Base-by-base conservation (phyloP, 148 eudicot species). In the Vaccinium myrtillus region DNA sequence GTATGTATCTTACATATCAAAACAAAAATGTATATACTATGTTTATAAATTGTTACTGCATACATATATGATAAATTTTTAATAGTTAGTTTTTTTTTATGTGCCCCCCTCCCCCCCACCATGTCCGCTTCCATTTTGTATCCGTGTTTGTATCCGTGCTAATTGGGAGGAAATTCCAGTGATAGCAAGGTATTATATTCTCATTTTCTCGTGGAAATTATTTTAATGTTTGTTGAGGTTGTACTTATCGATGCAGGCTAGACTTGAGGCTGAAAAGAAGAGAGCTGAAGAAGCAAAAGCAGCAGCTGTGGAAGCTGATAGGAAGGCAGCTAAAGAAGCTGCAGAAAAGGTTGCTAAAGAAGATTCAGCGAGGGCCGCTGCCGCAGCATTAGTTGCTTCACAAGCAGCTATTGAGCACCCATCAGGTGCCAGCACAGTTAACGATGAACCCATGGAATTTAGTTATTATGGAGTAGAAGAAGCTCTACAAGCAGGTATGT, bases 201-300 rank as follows among this genome's bases (percentile, higher is more conserved):
- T 54, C 16, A 9, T 50, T 50, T 50, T 50, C 53, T 50, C 0
- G 53, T 50, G 53, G 8, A 50, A 32, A 32, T 32, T 1, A 32
- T 32, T 1, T 32, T 32, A 50, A 6, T 50, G 53, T 50, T 50
- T 50, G 53, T 54, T 54, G 15, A 48, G 69, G 27, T 63, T 59
- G 48, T 43, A 43, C 82, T 70, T 43, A 2, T 36, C 50, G 81
- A 82, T 87, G 90, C 88, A 94, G 95, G 95, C 92, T 86, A 90
- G 90, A 86, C 91, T 56, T 36, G 39, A 90, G 85, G 93, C 92
- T 86, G 91, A 90, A 82, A 93, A 65, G 82, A 88, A 84, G 90
- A 87, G 86, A 85, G 39, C 39, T 36, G 39, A 36, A 36, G 39
- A 36, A 36, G 39, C 39, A 36, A 36, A 36, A 36, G 39, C 3